Evolutionary conservation across 2,329 filamentous ascomycete genomes (phyloP), one percentile per base, ranked within the genome.

Genomic region (Verticillium tricorpus): DNA sequence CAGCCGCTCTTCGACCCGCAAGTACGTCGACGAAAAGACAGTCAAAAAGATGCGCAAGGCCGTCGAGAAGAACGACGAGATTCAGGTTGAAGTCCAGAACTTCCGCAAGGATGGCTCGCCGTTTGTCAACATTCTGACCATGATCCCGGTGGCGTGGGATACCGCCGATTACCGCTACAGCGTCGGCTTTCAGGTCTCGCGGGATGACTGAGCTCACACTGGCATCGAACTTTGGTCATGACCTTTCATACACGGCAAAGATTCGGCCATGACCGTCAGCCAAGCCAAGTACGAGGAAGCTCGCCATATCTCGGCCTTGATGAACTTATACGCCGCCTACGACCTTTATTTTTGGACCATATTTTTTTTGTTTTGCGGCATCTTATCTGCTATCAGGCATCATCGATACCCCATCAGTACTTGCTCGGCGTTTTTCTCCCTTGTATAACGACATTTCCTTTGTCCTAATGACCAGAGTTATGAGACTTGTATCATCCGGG

Each of bases 61-160:
- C 1, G 70, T 85, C 25, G 72, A 77, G n/a, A 63, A 69, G 2
- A 75, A 77, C 52, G 62, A 70, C 34, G 84, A 86, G 69, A 68
- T 84, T 5, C 79, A 83, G 60, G 66, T 83, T 5, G 70, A 77
- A 39, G 72, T 96, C 15, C 88, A 89, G 71, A 96, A 96, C 71
- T 96, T 93, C 72, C 86, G 89, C 65, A 91, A 92, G 76, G 88
- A 90, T 58, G 92, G 93, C 0, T 84, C 91, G 67, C 82, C 82
- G 0, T 96, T 96, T 70, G 89, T 89, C 80, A 96, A 96, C 68
- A 72, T 93, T 14, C 79, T 96, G 59, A 92, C 89, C n/a, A 92
- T 96, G 80, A 90, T 96, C 60, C 92, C 92, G 0, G 86, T 96
- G 37, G 78, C 80, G 2, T 89, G 87, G 82, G 85, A 91, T 50